phyloP scores from a whole-genome alignment of 768 basidiomycete species.

The Tulasnella calospora region DNA sequence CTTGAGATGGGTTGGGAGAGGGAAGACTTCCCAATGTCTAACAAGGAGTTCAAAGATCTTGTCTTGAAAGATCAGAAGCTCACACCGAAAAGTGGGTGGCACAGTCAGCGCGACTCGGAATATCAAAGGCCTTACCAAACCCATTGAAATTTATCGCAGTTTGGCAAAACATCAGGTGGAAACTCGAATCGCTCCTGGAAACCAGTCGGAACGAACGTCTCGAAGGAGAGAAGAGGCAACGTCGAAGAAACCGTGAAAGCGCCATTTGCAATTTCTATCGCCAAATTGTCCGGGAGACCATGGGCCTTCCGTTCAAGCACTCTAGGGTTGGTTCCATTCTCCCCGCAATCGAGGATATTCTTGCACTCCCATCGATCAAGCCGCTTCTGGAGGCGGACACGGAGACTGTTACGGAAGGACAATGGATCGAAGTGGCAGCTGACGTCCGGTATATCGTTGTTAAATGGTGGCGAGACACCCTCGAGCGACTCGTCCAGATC shows the following conservation, averaged over 20 bases:
- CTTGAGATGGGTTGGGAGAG: not conserved
- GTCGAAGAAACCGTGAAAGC: not conserved
- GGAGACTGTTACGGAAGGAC: not conserved
- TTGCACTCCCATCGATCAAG: not conserved
- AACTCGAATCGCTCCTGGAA: not conserved
- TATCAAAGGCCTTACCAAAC: not conserved
- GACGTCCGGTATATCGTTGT: not conserved
- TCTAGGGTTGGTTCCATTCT: not conserved
- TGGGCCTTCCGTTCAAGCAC: not conserved
- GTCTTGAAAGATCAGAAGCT: not conserved
- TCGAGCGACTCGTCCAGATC: not conserved
- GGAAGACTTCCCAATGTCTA: not conserved
- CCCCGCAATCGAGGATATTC: not conserved
- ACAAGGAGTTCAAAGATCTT: not conserved
- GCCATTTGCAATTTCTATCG: not conserved
- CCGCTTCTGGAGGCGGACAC: not conserved
- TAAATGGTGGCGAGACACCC: not conserved
- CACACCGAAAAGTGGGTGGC: not conserved
- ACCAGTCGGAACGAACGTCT: not conserved
- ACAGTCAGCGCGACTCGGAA: too few species aligned
- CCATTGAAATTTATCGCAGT: not conserved
- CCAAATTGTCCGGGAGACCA: not conserved
- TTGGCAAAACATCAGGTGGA: not conserved
- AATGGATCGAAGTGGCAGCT: not conserved
- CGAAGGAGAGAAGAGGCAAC: not conserved